These are phyloP conservation scores for Nakazawaea laoshanensis DNA, from an alignment of 805 yeast species.

Conservation along the genomic window DNA sequence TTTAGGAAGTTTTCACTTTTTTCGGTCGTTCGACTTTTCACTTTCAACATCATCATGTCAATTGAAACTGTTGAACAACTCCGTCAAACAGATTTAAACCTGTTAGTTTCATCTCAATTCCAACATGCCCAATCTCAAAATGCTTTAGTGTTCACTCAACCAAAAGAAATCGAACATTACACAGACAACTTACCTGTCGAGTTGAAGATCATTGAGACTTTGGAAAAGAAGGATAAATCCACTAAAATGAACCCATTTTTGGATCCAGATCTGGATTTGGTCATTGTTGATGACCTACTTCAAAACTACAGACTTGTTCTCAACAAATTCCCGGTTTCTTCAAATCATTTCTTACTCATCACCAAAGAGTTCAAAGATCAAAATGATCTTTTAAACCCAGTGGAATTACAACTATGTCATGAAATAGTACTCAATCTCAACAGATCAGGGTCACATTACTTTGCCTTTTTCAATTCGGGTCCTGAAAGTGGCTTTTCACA, in stretches of 20 bases:
- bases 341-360: conserved; percentile 70
- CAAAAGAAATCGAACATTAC: conserved; percentile 7
- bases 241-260: conserved; percentile 61
- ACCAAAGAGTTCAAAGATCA: conserved; percentile 73
- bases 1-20: not conserved
- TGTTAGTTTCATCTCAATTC: not conserved
- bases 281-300: conserved; percentile 46
- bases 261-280: conserved; percentile 68
- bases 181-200: conserved; percentile 2
- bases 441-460: conserved; percentile 23
- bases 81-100: not conserved
- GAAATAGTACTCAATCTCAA: conserved; percentile 44
- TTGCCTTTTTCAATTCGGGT: conserved; percentile 88
- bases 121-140: not conserved
- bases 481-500: conserved; percentile 89
- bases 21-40: not conserved
- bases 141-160: conserved; percentile 3
- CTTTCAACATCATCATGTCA: not conserved
- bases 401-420: conserved; percentile 58
- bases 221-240: conserved; percentile 22
- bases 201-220: conserved; percentile 21
- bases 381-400: conserved; percentile 57
- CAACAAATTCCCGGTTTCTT: conserved; percentile 81
- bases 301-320: conserved; percentile 55
- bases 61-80: not conserved